Evolutionary conservation across 2,329 filamentous ascomycete genomes (phyloP).

Genomic region (Phialocephala subalpina): DNA sequence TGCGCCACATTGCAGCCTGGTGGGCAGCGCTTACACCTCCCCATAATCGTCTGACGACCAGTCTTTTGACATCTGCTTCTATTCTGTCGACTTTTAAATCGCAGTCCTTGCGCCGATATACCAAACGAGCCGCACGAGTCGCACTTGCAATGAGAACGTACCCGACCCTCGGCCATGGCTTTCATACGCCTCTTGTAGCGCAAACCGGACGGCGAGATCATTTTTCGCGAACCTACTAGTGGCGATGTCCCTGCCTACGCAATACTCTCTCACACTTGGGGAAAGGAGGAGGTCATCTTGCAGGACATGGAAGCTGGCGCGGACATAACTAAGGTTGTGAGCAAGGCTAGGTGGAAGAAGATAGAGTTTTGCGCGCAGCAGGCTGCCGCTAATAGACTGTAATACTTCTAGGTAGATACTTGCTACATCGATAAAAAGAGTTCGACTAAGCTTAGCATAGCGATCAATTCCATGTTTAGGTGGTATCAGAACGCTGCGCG

Average conservation of each 20-base stretch:
- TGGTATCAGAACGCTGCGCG: conserved; percentile 31
- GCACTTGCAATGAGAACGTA: conserved; percentile 30
- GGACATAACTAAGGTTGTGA: conserved; percentile 28
- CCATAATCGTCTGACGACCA: conserved; percentile 29
- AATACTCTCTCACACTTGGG: conserved; percentile 36
- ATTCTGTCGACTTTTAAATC: conserved; percentile 30
- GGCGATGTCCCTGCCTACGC: conserved; percentile 32
- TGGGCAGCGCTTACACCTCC: conserved; percentile 29
- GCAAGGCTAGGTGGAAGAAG: conserved; percentile 32
- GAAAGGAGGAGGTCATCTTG: conserved; percentile 31
- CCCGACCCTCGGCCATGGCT: conserved; percentile 31
- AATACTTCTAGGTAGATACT: too few relatives aligned
- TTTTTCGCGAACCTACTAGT: conserved; percentile 34
- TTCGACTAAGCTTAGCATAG: conserved; percentile 21
- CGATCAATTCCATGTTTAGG: conserved; percentile 34
- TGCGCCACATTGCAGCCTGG: conserved; percentile 32
- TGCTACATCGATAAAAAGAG: conserved; percentile 34
- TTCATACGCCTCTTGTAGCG: conserved; percentile 36
- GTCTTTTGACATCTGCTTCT: conserved; percentile 23
- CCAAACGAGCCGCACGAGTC: conserved; percentile 22
- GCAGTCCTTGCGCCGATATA: conserved; percentile 30
- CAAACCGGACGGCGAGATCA: conserved; percentile 37
- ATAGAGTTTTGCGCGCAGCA: too few relatives aligned
- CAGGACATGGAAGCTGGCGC: conserved; percentile 23
- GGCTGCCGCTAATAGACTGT: too few relatives aligned